Evolutionary conservation across 2,329 filamentous ascomycete genomes (phyloP).

Genomic region (Pseudocercospora crystallina): DNA sequence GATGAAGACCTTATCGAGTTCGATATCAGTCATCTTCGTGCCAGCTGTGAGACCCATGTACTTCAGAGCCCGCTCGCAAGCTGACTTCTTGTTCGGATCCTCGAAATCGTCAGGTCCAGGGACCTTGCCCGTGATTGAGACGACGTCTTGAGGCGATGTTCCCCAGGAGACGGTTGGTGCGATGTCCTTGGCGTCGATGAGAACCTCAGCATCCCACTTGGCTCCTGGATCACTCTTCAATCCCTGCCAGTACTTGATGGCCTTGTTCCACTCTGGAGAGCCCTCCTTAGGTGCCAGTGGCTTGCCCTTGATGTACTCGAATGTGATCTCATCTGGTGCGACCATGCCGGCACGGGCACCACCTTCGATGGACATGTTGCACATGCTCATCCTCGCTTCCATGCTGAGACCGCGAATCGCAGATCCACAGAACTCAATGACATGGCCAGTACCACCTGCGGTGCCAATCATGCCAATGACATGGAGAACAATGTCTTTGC

Average conservation of each 20-base stretch:
- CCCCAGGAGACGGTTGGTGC: slow-evolving; percentile 94
- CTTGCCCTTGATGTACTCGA: slow-evolving; percentile 89
- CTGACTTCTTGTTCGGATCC: slow-evolving; percentile 74
- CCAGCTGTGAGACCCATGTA: slow-evolving; percentile 94
- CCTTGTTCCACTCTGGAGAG: slow-evolving; percentile 86
- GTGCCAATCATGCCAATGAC: slow-evolving; percentile 93
- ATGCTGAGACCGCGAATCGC: slow-evolving; percentile 87
- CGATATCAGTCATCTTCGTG: slow-evolving; percentile 87
- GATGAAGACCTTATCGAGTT: slow-evolving; percentile 94
- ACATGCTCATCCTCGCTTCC: slow-evolving; percentile 98
- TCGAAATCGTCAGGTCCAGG: slow-evolving; percentile 86
- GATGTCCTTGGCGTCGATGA: slow-evolving; percentile 90
- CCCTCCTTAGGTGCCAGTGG: slow-evolving; percentile 83
- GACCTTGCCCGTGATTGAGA: slow-evolving; percentile 90
- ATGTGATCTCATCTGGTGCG: slow-evolving; percentile 89
- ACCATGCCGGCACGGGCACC: slow-evolving; percentile 96
- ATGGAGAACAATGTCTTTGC: slow-evolving; percentile 92
- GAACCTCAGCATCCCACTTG: slow-evolving; percentile 84
- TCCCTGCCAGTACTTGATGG: slow-evolving; percentile 81
- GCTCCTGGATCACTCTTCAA: slow-evolving; percentile 84
- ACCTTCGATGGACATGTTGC: slow-evolving; percentile 98
- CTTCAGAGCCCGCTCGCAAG: slow-evolving; percentile 78
- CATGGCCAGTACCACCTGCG: slow-evolving; percentile 87
- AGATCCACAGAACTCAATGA: slow-evolving; percentile 97
- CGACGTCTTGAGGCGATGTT: slow-evolving; percentile 91